phyloP scores from a whole-genome alignment of 441 rosid genomes.

The Brassica hybrid region DNA sequence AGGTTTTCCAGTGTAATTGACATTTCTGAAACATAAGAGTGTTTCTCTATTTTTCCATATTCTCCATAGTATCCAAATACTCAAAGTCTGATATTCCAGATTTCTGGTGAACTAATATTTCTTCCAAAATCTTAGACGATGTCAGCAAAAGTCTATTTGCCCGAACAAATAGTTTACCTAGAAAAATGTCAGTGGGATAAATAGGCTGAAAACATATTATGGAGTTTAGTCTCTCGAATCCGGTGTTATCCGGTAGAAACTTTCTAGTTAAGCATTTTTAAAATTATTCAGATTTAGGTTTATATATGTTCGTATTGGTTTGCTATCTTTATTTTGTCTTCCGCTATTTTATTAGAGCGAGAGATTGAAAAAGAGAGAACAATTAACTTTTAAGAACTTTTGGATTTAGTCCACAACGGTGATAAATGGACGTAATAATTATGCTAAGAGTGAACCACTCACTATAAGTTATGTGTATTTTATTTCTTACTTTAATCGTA shows the following conservation, averaged over 20 bases:
- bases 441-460: constrained; percentile 1
- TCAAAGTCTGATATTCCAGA: neutral
- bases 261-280: neutral
- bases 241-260: neutral
- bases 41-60: too few relatives aligned
- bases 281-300: neutral
- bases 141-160: neutral
- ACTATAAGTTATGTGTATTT: neutral
- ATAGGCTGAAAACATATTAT: constrained; percentile 2
- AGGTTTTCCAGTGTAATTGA: too few relatives aligned
- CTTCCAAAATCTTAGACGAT: neutral
- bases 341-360: neutral
- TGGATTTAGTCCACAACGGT: neutral
- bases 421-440: neutral
- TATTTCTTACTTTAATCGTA: neutral
- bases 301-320: neutral
- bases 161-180: neutral
- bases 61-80: too few relatives aligned
- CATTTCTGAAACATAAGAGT: too few relatives aligned
- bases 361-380: neutral
- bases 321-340: neutral
- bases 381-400: neutral
- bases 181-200: neutral
- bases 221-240: neutral
- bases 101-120: neutral